Percentiles rank a stretch among this genome's conserved stretches.
Conservation (phyloP, 805 yeast species). For the Ogataea nitratoaversa region DNA sequence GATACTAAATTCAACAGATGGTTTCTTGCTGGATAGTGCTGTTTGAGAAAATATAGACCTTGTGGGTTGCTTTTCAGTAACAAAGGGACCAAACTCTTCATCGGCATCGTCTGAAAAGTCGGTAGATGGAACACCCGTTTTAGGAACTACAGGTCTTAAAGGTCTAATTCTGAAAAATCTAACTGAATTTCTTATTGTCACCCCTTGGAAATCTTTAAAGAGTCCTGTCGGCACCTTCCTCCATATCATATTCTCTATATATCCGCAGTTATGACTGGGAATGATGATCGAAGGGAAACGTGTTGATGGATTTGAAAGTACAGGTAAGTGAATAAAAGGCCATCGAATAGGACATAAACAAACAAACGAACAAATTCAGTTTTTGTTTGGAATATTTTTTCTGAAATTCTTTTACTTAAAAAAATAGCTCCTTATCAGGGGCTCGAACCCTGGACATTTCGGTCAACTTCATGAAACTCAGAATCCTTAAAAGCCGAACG, state of each 20-base stretch:
- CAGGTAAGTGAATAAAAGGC: too few relatives aligned
- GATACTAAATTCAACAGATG: background rate
- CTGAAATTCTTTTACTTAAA: too few relatives aligned
- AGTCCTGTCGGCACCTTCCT: too few relatives aligned
- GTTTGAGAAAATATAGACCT: background rate
- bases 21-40: too few relatives aligned
- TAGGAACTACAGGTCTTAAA: background rate
- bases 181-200: background rate
- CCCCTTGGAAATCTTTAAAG: too few relatives aligned
- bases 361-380: too few relatives aligned
- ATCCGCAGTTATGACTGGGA: too few relatives aligned
- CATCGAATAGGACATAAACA: too few relatives aligned
- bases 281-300: too few relatives aligned
- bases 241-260: too few relatives aligned
- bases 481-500: constrained; percentile 56
- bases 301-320: too few relatives aligned
- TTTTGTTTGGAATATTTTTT: too few relatives aligned
- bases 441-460: constrained; percentile 63
- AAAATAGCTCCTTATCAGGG: constrained; percentile 48
- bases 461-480: constrained; percentile 34
- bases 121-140: background rate
- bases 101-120: background rate
- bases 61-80: background rate
- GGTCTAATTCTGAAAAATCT: background rate
- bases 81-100: background rate